Base-by-base conservation (phyloP, 495 filamentous ascomycete genomes). In the Penicillium canariense region DNA sequence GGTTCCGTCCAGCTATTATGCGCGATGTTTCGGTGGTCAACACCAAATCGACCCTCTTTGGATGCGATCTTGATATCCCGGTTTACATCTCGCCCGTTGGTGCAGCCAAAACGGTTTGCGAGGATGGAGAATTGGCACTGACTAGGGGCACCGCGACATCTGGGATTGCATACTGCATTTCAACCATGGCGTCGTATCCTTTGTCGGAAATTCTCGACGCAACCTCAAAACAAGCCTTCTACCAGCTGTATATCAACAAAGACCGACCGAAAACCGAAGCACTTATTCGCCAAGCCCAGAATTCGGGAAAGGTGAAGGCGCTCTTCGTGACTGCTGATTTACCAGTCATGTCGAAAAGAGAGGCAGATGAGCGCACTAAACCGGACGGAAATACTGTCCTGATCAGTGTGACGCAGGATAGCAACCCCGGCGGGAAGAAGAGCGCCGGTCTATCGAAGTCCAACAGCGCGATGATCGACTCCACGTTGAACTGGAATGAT, bases 241-340 rank as follows among this genome's bases (percentile, higher is more conserved):
- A 88, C 52, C 88, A 91, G 62, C 72, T 92, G 15, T 92, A 92
- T 63, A 85, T 91, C 35, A 83, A 91, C 68, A 81, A 77, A 44
- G 73, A 87, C 46, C 75, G 86, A 3, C 8, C 63, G 15, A 83
- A 84, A 48, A 81, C 83, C 5, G 83, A 81, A 54, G 62, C 66
- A 0, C 65, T 76, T n/a, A 77, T 81, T 3, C 52, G 45, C 8
- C 69, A 62, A 42, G 61, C 66, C 1, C 79, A 83, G 53, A 54
- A 59, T 1, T 60, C 77, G 0, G 68, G 64, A 0, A 40, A 42
- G 40, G 66, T 87, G 10, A 77, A 77, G 39, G 82, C 74, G 2
- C 75, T 95, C 40, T 82, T 85, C 46, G 74, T 95, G 20, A 96
- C 91, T 1, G 82, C 96, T n/a, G 91, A 96, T 67, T 87, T 89